phyloP scores from a whole-genome alignment of 495 filamentous ascomycete species.

The Bacidia gigantensis region DNA sequence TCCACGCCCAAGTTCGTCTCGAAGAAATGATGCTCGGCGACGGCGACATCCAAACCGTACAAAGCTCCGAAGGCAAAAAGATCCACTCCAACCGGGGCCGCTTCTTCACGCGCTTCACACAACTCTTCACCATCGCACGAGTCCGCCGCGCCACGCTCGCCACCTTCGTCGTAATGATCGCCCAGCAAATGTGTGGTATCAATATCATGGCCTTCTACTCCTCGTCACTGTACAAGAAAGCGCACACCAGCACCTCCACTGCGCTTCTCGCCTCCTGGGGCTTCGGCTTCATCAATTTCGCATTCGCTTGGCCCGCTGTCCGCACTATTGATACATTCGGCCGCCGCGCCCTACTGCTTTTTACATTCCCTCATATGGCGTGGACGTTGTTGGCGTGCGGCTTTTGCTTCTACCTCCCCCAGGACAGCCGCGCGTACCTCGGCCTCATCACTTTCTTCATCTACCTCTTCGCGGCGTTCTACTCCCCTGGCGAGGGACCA shows the following conservation, averaged over 20 bases:
- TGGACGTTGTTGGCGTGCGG: constrained; percentile 35
- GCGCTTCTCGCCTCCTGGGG: constrained; percentile 43
- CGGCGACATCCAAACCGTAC: constrained; percentile 15
- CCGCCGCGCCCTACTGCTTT: constrained; percentile 34
- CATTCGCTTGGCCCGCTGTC: constrained; percentile 41
- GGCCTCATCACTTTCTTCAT: constrained; percentile 48
- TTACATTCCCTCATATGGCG: constrained; percentile 39
- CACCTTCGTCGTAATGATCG: constrained; percentile 54
- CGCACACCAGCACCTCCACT: constrained; percentile 28
- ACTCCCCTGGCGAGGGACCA: constrained; percentile 57
- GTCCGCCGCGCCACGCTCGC: constrained; percentile 53
- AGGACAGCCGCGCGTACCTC: constrained; percentile 29
- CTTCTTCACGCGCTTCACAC: constrained; percentile 42
- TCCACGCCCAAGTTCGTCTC: constrained; percentile 43
- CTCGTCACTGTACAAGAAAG: constrained; percentile 46
- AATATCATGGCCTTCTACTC: constrained; percentile 64
- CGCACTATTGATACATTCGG: constrained; percentile 38
- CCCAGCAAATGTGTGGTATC: constrained; percentile 47
- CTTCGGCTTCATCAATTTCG: constrained; percentile 43
- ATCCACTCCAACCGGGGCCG: constrained; percentile 21
- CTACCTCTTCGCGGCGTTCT: constrained; percentile 53
- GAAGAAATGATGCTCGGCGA: constrained; percentile 34
- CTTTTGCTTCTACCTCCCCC: constrained; percentile 31
- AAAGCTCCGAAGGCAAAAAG: constrained; percentile 6
- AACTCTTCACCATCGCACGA: constrained; percentile 57